These are phyloP conservation scores for Saccharata proteae DNA, from an alignment of 2,329 filamentous ascomycete genomes.

Conservation along the genomic window DNA sequence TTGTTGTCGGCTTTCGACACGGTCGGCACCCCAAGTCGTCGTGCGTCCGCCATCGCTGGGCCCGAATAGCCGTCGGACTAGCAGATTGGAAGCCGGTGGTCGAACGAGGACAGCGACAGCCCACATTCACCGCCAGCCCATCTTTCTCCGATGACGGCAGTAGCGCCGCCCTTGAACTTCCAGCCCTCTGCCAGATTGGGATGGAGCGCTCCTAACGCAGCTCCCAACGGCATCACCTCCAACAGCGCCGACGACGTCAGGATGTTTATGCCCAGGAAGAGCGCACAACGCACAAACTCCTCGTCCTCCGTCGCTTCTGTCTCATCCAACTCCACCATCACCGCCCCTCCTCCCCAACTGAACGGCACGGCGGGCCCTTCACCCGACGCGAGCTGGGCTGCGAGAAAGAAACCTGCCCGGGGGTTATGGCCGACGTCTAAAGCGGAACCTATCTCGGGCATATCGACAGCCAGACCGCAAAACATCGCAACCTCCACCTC, in stretches of 20 bases:
- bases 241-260: constrained; percentile 78
- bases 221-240: constrained; percentile 50
- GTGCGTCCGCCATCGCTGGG: no score
- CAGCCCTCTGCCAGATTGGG: constrained; percentile 48
- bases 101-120: no score
- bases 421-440: constrained; percentile 55
- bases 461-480: constrained; percentile 50
- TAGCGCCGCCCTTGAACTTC: constrained; percentile 52
- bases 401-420: constrained; percentile 38
- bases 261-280: constrained; percentile 81
- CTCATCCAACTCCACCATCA: constrained; percentile 46
- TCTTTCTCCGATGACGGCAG: constrained; percentile 47
- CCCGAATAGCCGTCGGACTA: no score
- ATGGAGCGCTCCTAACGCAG: constrained; percentile 49
- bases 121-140: no score
- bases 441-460: constrained; percentile 50
- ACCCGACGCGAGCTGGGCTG: constrained; percentile 33
- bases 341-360: constrained; percentile 13
- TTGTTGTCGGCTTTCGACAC: no score
- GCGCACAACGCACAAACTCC: constrained; percentile 75
- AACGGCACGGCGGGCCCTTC: constrained; percentile 14
- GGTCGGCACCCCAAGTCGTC: no score
- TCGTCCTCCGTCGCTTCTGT: constrained; percentile 65
- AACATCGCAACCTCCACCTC: constrained; percentile 46
- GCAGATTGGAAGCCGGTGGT: no score